Percentiles rank a stretch among this genome's conserved stretches.
phyloP scores from a whole-genome alignment of 495 filamentous ascomycete species.

The Xylaria grammica region DNA sequence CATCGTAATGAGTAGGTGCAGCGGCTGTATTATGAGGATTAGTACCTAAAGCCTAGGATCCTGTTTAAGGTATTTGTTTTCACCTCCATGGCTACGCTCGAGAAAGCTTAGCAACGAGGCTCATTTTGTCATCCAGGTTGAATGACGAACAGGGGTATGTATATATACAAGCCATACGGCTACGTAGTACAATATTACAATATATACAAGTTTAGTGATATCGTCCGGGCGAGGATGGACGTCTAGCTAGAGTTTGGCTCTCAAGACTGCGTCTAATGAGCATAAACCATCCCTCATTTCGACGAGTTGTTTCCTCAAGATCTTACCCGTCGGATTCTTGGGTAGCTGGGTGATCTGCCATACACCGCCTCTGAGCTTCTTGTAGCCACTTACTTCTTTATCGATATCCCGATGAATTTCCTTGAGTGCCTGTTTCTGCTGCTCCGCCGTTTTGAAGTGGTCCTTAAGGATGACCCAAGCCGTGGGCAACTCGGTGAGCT shows the following conservation, averaged over 20 bases:
- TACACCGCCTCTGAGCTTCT: constrained; percentile 46
- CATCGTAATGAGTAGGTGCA: too few species aligned
- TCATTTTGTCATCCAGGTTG: too few species aligned
- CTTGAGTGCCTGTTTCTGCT: constrained; percentile 49
- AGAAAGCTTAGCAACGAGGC: too few species aligned
- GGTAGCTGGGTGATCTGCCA: constrained; percentile 39
- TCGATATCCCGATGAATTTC: constrained; percentile 63
- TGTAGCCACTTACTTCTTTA: constrained; percentile 40
- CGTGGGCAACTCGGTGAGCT: constrained; percentile 70
- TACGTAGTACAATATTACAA: not conserved
- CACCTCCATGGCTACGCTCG: too few species aligned
- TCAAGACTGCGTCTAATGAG: constrained; percentile 22
- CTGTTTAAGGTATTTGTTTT: too few species aligned
- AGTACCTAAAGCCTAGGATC: too few species aligned
- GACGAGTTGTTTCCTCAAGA: constrained; percentile 38
- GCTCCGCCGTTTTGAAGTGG: constrained; percentile 42
- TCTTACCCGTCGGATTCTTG: constrained; percentile 45
- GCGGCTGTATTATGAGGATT: too few species aligned
- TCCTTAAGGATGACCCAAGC: constrained; percentile 69
- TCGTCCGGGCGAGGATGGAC: too few species aligned
- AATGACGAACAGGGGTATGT: too few species aligned
- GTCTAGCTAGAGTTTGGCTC: constrained; percentile 25
- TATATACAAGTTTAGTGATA: constrained; percentile 1
- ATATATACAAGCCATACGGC: not conserved
- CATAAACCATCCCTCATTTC: constrained; percentile 33